Evolutionary conservation across 140 eudicot genomes (phyloP).

Genomic region (Senecio squalidus): DNA sequence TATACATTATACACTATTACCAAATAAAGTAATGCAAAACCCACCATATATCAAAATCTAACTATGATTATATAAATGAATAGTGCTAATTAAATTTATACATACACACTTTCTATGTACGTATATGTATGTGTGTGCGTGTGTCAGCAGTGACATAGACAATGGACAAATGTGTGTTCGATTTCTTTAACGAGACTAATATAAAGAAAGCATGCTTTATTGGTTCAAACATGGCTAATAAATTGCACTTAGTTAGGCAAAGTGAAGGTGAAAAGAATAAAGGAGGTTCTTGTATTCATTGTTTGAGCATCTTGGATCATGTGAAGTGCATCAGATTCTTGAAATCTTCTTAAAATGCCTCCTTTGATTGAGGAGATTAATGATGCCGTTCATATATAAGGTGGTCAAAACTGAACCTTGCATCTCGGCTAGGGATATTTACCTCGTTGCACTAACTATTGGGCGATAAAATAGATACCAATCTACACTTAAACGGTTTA

Average conservation of each 20-base stretch:
- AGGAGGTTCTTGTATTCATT: background rate
- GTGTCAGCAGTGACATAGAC: no score
- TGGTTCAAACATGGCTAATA: background rate
- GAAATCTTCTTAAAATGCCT: background rate
- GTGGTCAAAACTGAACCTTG: no score
- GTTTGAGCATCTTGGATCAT: background rate
- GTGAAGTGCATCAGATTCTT: background rate
- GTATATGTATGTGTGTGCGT: background rate
- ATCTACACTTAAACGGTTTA: no score
- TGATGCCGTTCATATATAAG: no score
- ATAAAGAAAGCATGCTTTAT: slow-evolving; percentile 4
- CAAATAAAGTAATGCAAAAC: background rate
- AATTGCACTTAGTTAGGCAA: slow-evolving; percentile 9
- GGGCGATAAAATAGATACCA: no score
- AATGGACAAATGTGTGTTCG: no score
- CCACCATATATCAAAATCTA: slow-evolving; percentile 9
- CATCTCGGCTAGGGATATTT: no score
- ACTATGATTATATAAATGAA: background rate
- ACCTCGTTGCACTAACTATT: no score
- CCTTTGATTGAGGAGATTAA: no score
- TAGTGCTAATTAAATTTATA: slow-evolving; percentile 2
- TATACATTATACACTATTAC: slow-evolving; percentile 12
- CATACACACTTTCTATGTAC: background rate
- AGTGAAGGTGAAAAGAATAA: background rate
- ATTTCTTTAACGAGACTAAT: no score